phyloP scores from a whole-genome alignment of 768 basidiomycete genomes.

The Gloeopeniophorella convolvens region DNA sequence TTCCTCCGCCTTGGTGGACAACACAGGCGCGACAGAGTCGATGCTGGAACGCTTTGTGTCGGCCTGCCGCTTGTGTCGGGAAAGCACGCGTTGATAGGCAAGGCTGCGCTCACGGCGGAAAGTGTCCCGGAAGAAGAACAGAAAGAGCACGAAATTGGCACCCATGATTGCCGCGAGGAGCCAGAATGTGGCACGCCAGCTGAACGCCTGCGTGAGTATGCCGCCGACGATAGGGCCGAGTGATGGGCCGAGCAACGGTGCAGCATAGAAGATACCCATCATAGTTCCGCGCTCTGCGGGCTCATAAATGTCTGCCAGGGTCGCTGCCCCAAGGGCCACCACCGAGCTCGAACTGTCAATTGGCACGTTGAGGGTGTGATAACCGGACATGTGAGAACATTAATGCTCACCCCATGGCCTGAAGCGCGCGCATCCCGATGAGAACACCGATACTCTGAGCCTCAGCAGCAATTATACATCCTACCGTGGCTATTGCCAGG shows the following conservation, averaged over 20 bases:
- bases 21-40: conserved; percentile 18
- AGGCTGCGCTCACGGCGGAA: conserved; percentile 79
- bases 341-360: conserved; percentile 51
- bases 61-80: conserved; percentile 29
- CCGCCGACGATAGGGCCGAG: conserved; percentile 71
- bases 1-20: not conserved
- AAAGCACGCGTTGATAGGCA: conserved; percentile 64
- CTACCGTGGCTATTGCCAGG: conserved; percentile 46
- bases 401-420: conserved; percentile 52
- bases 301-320: conserved; percentile 74
- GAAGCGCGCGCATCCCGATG: conserved; percentile 63
- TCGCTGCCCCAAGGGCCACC: conserved; percentile 67
- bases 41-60: conserved; percentile 25
- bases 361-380: conserved; percentile 21
- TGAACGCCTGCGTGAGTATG: conserved; percentile 53
- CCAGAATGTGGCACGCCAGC: conserved; percentile 82
- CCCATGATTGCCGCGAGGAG: conserved; percentile 65
- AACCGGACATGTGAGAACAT: conserved; percentile 17
- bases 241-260: conserved; percentile 67
- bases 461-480: conserved; percentile 49
- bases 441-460: conserved; percentile 48
- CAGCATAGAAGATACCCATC: conserved; percentile 78
- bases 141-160: conserved; percentile 45
- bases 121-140: conserved; percentile 72
- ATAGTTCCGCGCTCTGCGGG: conserved; percentile 64